Evolutionary conservation across 2,329 filamentous ascomycete genomes (phyloP).

Genomic region (Pyrenophora graminea): DNA sequence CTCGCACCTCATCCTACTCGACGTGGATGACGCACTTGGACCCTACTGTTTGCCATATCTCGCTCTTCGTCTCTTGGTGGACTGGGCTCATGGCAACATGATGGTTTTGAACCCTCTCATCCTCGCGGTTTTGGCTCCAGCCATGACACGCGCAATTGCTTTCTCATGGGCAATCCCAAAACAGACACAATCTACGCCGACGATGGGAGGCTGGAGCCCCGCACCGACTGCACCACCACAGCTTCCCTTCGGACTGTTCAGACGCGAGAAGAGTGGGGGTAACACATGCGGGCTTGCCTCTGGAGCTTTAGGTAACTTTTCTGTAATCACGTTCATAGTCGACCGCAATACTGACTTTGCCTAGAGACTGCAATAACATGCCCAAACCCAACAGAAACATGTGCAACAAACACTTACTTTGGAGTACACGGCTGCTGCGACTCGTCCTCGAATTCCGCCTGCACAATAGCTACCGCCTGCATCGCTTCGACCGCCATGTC

Average conservation of each 20-base stretch:
- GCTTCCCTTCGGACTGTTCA: slow-evolving; percentile 32
- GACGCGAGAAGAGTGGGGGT: slow-evolving; percentile 21
- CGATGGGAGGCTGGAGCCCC: slow-evolving; percentile 36
- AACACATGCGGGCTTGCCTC: slow-evolving; percentile 41
- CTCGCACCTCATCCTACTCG: slow-evolving; percentile 1
- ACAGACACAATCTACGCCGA: slow-evolving; percentile 32
- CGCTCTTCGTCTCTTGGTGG: neutral
- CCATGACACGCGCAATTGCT: slow-evolving; percentile 30
- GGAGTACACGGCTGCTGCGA: slow-evolving; percentile 44
- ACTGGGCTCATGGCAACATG: slow-evolving; percentile 20
- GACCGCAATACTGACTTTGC: slow-evolving; percentile 9
- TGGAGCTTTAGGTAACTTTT: slow-evolving; percentile 29
- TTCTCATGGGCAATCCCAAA: slow-evolving; percentile 34
- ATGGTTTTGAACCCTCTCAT: slow-evolving; percentile 32
- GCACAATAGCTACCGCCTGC: slow-evolving; percentile 40
- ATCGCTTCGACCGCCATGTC: slow-evolving; percentile 31
- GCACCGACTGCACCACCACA: slow-evolving; percentile 36
- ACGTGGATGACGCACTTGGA: neutral
- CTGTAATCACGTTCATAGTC: neutral
- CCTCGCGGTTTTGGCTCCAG: slow-evolving; percentile 36
- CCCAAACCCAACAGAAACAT: slow-evolving; percentile 27
- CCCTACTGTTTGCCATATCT: neutral
- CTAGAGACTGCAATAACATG: slow-evolving; percentile 40
- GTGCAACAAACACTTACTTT: slow-evolving; percentile 40
- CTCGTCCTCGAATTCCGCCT: slow-evolving; percentile 22